A percentile compares a stretch with the other conserved stretches of the same genome.
phyloP scores from a whole-genome alignment of 2,329 filamentous ascomycete species.

The Botrytis elliptica region DNA sequence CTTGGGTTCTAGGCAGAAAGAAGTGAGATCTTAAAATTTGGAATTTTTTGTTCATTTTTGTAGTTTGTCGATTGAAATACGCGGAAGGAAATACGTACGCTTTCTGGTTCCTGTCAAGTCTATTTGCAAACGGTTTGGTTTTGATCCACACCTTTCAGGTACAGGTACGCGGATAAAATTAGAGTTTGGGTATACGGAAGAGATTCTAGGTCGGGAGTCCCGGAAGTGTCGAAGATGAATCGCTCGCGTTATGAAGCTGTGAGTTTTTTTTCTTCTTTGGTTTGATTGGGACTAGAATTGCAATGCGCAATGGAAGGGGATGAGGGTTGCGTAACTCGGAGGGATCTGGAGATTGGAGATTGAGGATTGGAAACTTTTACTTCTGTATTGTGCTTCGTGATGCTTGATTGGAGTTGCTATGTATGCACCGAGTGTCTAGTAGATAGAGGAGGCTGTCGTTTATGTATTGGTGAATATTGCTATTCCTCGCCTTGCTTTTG shows the following conservation, averaged over 20 bases:
- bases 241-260: slow-evolving; percentile 33
- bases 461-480: not conserved
- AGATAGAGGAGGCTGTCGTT: not conserved
- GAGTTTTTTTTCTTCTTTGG: slow-evolving; percentile 18
- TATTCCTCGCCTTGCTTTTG: not conserved
- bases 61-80: not conserved
- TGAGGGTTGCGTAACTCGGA: not conserved
- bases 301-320: not conserved
- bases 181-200: not conserved
- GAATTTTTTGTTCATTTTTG: not conserved
- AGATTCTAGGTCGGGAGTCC: not conserved
- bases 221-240: slow-evolving; percentile 27
- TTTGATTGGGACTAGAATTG: not conserved
- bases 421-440: not conserved
- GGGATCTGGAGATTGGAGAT: not conserved
- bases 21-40: not conserved
- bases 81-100: not conserved
- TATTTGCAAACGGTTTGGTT: not conserved
- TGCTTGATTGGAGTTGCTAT: not conserved
- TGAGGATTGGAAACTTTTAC: not conserved
- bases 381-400: not conserved
- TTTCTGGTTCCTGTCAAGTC: not conserved
- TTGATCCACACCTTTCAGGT: not conserved
- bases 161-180: not conserved
- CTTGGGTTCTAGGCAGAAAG: not conserved